Percentiles rank a stretch among this genome's conserved stretches.
These are phyloP conservation scores for Lecanosticta acicola DNA, from an alignment of 2,329 filamentous ascomycete species.

Conservation along the genomic window DNA sequence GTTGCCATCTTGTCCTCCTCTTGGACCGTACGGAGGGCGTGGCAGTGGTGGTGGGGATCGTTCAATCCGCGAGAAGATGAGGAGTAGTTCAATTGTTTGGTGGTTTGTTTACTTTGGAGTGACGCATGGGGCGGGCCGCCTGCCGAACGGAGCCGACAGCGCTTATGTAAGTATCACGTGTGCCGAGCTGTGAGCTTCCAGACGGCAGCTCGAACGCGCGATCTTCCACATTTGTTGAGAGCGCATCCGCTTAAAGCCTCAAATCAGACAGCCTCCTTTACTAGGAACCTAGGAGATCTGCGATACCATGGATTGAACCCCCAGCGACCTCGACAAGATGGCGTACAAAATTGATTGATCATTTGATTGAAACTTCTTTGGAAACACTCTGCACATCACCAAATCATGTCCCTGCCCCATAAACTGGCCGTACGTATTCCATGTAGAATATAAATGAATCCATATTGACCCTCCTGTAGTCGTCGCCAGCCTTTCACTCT, in stretches of 20 bases:
- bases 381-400: constrained; percentile 5
- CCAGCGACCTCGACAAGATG: constrained; percentile 1
- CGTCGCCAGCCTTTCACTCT: constrained; percentile 27
- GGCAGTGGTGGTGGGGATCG: not conserved
- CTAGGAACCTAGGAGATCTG: not conserved
- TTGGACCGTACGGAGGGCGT: not conserved
- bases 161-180: no score
- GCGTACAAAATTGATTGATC: constrained; percentile 5
- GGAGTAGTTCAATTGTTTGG: not conserved
- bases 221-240: not conserved
- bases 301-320: not conserved
- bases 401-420: constrained; percentile 24
- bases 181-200: no score
- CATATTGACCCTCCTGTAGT: constrained; percentile 17
- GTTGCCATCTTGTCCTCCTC: constrained; percentile 22
- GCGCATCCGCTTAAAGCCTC: not conserved
- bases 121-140: no score
- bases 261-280: not conserved
- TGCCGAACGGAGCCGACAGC: no score
- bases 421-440: constrained; percentile 25
- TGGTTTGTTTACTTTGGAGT: no score
- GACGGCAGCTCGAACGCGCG: no score
- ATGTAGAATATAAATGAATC: not conserved
- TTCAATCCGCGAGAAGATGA: no score
- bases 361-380: constrained; percentile 7